Conservation (phyloP, 768 basidiomycete genomes). For the Mycena chlorophos region DNA sequence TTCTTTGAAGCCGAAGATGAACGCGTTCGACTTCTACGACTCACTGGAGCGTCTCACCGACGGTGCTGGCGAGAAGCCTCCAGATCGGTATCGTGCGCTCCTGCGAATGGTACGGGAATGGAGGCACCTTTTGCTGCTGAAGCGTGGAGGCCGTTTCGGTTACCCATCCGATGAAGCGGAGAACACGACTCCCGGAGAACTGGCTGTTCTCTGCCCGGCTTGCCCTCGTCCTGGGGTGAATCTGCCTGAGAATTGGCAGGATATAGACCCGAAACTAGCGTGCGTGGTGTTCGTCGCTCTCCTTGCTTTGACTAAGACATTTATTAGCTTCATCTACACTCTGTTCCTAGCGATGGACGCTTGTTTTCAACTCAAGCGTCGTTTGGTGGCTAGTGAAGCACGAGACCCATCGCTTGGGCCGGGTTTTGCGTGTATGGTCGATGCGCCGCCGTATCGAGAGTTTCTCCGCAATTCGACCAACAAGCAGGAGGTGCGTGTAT, state of each 20-base stretch:
- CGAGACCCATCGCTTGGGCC: too few species aligned
- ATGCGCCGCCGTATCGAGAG: too few species aligned
- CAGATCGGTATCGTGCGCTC: too few species aligned
- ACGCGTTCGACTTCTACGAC: too few species aligned
- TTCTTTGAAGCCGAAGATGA: background rate
- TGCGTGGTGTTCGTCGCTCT: background rate
- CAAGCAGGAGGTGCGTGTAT: background rate
- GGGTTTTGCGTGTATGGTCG: too few species aligned
- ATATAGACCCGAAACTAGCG: background rate
- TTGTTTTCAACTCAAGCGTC: background rate
- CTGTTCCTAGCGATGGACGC: background rate
- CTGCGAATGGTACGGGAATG: too few species aligned
- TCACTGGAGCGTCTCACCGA: background rate
- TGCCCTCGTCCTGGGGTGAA: background rate
- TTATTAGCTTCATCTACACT: background rate
- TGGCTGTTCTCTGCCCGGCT: background rate
- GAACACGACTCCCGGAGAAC: background rate
- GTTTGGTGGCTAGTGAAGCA: too few species aligned
- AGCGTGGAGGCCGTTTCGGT: too few species aligned
- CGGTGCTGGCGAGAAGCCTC: background rate
- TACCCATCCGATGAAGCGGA: too few species aligned
- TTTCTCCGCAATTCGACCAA: too few species aligned
- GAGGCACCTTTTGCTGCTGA: too few species aligned
- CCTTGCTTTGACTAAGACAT: background rate
- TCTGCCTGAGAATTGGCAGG: background rate